A percentile compares a stretch with the other conserved stretches of the same genome.
These are phyloP conservation scores for Ceratobasidium sp. DNA, from an alignment of 1,284 basidiomycete genomes.

Conservation along the genomic window DNA sequence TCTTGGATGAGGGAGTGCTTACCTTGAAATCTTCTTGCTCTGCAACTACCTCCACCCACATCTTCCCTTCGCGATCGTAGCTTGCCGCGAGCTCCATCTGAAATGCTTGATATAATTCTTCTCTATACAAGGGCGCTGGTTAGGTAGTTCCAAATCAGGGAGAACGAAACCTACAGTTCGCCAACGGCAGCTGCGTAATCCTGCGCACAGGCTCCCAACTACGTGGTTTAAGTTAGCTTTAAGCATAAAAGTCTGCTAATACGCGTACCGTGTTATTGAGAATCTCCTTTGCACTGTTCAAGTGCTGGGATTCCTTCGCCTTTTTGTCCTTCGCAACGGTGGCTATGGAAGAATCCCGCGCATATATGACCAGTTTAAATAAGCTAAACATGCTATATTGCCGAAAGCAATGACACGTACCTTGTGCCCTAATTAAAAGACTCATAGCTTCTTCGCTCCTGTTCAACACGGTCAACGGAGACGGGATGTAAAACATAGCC, in stretches of 20 bases:
- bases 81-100: constrained; percentile 32
- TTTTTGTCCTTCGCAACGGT: constrained; percentile 33
- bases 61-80: constrained; percentile 23
- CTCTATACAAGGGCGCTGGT: not conserved
- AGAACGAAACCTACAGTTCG: constrained; percentile 9
- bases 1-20: not conserved
- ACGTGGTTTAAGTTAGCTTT: not conserved
- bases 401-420: not conserved
- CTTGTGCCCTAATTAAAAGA: constrained; percentile 30
- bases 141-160: not conserved
- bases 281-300: constrained; percentile 6
- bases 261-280: not conserved
- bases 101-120: constrained; percentile 9
- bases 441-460: constrained; percentile 29
- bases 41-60: constrained; percentile 11
- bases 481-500: not conserved
- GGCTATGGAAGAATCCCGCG: constrained; percentile 2
- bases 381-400: not conserved
- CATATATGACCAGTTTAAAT: constrained; percentile 2
- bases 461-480: not conserved
- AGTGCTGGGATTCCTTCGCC: constrained; percentile 5
- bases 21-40: constrained; percentile 28
- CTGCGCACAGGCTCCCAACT: constrained; percentile 14
- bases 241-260: not conserved
- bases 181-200: constrained; percentile 7